phyloP scores from a whole-genome alignment of 179 eudicot genomes.

The Silene noctiflora region DNA sequence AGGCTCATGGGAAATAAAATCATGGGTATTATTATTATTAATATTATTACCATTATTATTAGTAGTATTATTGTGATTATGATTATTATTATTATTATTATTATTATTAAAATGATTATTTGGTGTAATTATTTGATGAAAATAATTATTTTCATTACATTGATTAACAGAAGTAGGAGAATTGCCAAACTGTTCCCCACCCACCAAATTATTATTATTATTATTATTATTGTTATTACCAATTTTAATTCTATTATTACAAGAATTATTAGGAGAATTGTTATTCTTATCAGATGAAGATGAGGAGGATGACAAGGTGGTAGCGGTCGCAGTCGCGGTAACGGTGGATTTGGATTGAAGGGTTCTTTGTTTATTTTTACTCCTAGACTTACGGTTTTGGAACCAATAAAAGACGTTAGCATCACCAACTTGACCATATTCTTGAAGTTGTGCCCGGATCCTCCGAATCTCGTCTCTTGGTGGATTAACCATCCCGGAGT shows the following conservation, averaged over 20 bases:
- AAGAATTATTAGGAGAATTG: conserved; percentile 5
- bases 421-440: conserved; percentile 88
- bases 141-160: conserved; percentile 22
- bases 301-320: conserved; percentile 25
- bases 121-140: conserved; percentile 22
- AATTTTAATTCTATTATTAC: neutral
- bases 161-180: conserved; percentile 35
- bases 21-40: conserved; percentile 5
- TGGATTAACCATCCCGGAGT: conserved; percentile 95
- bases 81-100: neutral
- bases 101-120: no score
- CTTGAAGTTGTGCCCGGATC: conserved; percentile 72
- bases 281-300: conserved; percentile 29
- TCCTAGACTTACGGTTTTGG: conserved; percentile 84
- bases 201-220: conserved; percentile 17
- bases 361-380: conserved; percentile 70
- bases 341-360: conserved; percentile 35
- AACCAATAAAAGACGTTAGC: conserved; percentile 99
- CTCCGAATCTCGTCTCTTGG: conserved; percentile 85
- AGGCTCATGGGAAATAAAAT: conserved; percentile 25
- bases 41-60: conserved; percentile 11
- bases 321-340: conserved; percentile 7
- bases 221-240: conserved; percentile 1
- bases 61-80: conserved; percentile 3
- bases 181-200: conserved; percentile 32